These are phyloP conservation scores for Aspergillus fischeri DNA, from an alignment of 2,329 filamentous ascomycete species.

Conservation along the genomic window DNA sequence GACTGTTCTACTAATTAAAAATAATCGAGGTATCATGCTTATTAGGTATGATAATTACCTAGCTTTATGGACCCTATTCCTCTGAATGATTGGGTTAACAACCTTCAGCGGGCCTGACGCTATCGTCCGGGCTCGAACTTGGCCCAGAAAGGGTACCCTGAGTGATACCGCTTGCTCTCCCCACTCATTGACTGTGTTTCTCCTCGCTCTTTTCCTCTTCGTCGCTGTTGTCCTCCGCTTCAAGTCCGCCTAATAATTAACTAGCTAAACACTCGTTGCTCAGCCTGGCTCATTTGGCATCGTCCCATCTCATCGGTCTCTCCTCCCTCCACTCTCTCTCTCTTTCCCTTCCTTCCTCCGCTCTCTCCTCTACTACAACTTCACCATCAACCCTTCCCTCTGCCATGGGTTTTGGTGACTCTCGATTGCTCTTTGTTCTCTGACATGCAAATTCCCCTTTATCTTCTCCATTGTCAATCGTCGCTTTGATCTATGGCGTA, in stretches of 20 bases:
- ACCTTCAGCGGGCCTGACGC: conserved; percentile 11
- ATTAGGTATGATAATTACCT: conserved; percentile 5
- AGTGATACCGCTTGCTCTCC: conserved; percentile 17
- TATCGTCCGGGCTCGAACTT: conserved; percentile 1
- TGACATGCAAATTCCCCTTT: conserved; percentile 14
- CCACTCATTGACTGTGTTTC: conserved; percentile 5
- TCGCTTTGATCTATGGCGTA: conserved; percentile 31
- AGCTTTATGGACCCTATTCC: background rate
- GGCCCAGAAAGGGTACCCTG: conserved; percentile 17
- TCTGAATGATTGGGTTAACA: background rate
- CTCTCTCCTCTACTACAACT: conserved; percentile 5
- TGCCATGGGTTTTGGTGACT: conserved; percentile 19
- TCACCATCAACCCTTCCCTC: conserved; percentile 7
- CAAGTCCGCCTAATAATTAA: conserved; percentile 19
- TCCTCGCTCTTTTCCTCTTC: conserved; percentile 7
- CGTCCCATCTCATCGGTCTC: conserved; percentile 21
- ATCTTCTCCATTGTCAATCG: conserved; percentile 8
- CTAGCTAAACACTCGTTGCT: background rate
- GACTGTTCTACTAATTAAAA: background rate
- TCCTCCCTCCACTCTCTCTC: conserved; percentile 12
- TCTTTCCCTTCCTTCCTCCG: conserved; percentile 8
- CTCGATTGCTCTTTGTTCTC: conserved; percentile 12
- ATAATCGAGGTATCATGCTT: background rate
- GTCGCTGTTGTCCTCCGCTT: conserved; percentile 14
- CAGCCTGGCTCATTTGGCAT: conserved; percentile 21